Base-by-base conservation (phyloP, 345 rosid genomes). In the Populus nigra region DNA sequence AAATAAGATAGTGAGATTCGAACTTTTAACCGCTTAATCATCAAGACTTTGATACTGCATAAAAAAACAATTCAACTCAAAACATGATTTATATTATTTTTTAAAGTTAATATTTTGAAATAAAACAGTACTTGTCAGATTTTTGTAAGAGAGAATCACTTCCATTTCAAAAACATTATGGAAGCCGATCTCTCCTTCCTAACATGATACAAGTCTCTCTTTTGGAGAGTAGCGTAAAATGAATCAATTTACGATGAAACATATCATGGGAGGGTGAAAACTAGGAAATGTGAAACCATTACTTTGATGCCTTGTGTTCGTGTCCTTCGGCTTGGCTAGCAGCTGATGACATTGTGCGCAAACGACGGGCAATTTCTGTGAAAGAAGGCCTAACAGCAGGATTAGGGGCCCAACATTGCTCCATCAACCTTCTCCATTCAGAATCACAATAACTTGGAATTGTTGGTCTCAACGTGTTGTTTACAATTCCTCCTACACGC, bases 331-430 rank as follows among this genome's bases (percentile, higher is more conserved):
- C 73, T 78, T 83, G 90, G 79, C 79, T 80, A 5, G 92, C 92
- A 2, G 91, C 91, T 7, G 88, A 70, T 20, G 93, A 88, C 94
- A 92, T 84, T 36, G 85, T 84, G 41, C 97, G 89, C 80, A 92
- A 78, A 22, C 85, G 87, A 70, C 89, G 77, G 15, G 94, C 91
- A 68, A 92, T 85, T 80, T 91, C 94, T 4, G 97, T 88, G 84
- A 92, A 92, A 47, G 90, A 83, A 57, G 94, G 97, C 84, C 97
- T 84, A 39, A 77, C 87, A 66, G 78, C 79, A 65, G 97, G 94
- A 78, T 89, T 88, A 27, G 97, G 97, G 5, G 97, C 89, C 94
- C 97, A 92, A 68, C 94, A 92, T 78, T 88, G 85, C 76, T 92
- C 94, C 94, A 92, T 92, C 73, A 92, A 67, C 47, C 74, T 81